A percentile compares a stretch with the other conserved stretches of the same genome.
Evolutionary conservation across 176 grass and related monocot genomes (phyloP).

Genomic region (Coix lacrymajobi): DNA sequence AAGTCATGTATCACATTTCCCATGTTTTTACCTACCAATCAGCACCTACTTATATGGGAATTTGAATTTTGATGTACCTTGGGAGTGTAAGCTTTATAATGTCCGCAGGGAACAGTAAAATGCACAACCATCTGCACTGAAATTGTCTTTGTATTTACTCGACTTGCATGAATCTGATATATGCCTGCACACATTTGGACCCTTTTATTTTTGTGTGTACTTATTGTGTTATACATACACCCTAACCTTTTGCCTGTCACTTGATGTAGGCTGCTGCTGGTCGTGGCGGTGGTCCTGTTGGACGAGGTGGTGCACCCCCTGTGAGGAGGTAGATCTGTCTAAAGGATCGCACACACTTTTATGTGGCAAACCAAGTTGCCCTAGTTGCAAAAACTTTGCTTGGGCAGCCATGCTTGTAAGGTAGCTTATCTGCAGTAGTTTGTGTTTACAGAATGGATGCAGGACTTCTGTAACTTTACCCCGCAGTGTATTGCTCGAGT

Average conservation of each 20-base stretch:
- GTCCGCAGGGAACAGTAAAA: not conserved
- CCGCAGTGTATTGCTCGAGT: not conserved
- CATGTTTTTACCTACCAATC: not conserved
- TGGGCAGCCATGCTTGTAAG: not conserved
- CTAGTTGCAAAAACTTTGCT: not conserved
- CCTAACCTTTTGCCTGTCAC: not conserved
- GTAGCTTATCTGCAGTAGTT: conserved; percentile 10
- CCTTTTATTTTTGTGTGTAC: not conserved
- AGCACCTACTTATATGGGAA: not conserved
- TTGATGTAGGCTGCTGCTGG: conserved; percentile 35
- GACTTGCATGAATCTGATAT: not conserved
- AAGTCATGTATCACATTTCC: not conserved
- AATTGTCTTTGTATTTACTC: not conserved
- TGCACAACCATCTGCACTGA: not conserved
- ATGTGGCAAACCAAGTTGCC: not conserved
- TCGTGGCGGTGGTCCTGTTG: conserved; percentile 43
- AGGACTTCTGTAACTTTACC: not conserved
- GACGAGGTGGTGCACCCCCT: conserved; percentile 27
- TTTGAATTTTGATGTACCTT: not conserved
- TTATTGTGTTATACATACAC: not conserved
- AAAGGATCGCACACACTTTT: not conserved
- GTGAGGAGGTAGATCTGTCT: conserved; percentile 35
- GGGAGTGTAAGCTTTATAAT: not conserved
- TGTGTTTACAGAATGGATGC: not conserved
- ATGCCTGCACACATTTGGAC: not conserved